Conservation (phyloP, 1,139 yeast genomes). For the Arxiozyma slooffiae region DNA sequence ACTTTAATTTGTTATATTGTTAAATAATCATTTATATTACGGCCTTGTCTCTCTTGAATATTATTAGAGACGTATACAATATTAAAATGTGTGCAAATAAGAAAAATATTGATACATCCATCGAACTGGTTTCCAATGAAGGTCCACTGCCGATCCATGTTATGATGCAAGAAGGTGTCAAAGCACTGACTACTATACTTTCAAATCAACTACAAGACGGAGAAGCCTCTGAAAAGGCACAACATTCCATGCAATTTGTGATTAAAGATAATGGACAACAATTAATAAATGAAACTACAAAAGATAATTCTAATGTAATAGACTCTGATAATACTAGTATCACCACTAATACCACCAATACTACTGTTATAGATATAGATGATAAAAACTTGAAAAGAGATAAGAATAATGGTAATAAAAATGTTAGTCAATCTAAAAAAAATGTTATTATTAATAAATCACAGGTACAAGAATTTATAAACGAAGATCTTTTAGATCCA, state of each 20-base stretch:
- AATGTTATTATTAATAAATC: neutral
- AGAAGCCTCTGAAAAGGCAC: conserved; percentile 14
- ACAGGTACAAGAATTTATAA: conserved; percentile 7
- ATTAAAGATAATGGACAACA: conserved; percentile 14
- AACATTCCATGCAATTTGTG: conserved; percentile 22
- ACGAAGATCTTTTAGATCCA: conserved; percentile 17
- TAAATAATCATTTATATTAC: no score
- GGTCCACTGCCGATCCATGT: conserved; percentile 27
- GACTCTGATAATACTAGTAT: neutral
- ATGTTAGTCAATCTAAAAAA: neutral
- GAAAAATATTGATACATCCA: conserved; percentile 14
- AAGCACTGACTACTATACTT: conserved; percentile 25
- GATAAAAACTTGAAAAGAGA: neutral
- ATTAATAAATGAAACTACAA: neutral
- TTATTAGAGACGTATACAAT: neutral
- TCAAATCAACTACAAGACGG: conserved; percentile 24
- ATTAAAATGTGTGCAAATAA: neutral
- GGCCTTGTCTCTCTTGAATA: neutral
- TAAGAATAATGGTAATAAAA: conserved; percentile 1
- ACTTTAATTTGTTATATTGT: no score
- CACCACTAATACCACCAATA: neutral
- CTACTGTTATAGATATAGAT: neutral
- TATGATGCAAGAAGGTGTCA: conserved; percentile 31
- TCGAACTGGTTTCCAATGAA: conserved; percentile 23
- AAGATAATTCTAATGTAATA: neutral